Base-by-base conservation (phyloP, 805 yeast species). In the Wickerhamomyces chambardii region DNA sequence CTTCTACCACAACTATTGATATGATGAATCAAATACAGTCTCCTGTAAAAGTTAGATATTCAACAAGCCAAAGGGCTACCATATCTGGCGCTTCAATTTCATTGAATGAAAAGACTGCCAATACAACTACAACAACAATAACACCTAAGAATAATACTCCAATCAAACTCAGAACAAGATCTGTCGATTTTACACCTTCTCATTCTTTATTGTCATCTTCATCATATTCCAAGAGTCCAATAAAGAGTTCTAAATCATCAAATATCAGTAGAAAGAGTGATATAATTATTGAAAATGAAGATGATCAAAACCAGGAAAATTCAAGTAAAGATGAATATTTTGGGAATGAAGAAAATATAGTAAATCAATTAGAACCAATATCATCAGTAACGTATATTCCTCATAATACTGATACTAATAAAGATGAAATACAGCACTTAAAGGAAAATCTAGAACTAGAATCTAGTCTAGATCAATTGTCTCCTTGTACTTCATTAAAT, bases 361-460 rank as follows among this genome's bases (percentile, higher is more conserved):
- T n/a, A n/a, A n/a, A n/a, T n/a, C n/a, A n/a, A n/a, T 45, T 74
- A 31, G 80, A 78, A 39, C 84, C 84, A 1, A 72, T 77, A 0
- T 75, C 83, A 0, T 74, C 82, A 2, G 86, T 85, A 1, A 77
- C 84, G 1, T 80, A 78, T 49, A 68, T 76, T 37, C 87, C 87
- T 3, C 84, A 79, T 50, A 69, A 73, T 4, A 72, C 77, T 15
- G 55, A 55, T 11, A 26, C 9, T 33, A 34, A 35, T 29, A 30
- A 34, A 21, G 55, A 47, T 16, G 35, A 29, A 26, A 39, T 40
- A 1, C 36, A 32, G 10, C 36, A 15, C 17, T 16, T 28, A 40
- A 19, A 30, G 31, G 29, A 29, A 30, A 32, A 19, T 31, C 29
- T 25, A 46, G 46, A 21, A 43, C 40, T 7, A 16, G 40, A 38